Evolutionary conservation across 2,329 filamentous ascomycete species (phyloP), one percentile per base, ranked within the genome.

Genomic region (Pseudogymnoascus sp.): DNA sequence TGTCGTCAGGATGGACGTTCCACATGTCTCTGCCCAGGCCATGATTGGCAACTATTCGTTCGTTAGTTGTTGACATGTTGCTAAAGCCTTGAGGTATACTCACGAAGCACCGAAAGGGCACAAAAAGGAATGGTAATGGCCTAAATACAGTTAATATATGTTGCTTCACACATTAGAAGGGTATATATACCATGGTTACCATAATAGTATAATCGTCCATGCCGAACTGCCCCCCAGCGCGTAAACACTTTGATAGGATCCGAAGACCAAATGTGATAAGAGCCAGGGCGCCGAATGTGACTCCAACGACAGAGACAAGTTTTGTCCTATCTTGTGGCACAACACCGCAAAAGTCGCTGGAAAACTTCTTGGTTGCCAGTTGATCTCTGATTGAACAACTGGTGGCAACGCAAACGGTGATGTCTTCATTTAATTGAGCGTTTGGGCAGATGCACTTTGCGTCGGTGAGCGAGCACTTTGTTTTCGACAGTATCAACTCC

Each of bases 11-110:
- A 1, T 73, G 68, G 4, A 80, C 68, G 33, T 72, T 75, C 77
- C 78, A 80, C 65, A 79, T 75, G 62, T 80, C 76, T 27, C 68
- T 70, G 7, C 78, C 77, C 4, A 79, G 70, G 2, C 77, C 78
- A 42, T 70, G 62, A 8, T 74, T 61, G 9, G 73, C 69, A 60
- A 79, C 76, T 75, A 66, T 33, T 55, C 48, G 4, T 18, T 6
- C 60, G 10, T 64, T 21, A 9, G 59, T 55, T 29, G 61, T 37
- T 1, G 61, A 42, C 12, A 65, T 42, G 10, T 6, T 18, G 12
- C 15, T 9, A 18, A n/a, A 13, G 9, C 48, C 18, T 10, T n/a
- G 27, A 33, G 27, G 8, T 55, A 10, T 33, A 55, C 48, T 55
- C 15, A 55, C 48, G 48, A 55, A 33, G 48, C n/a, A 55, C 48